Evolutionary conservation across 352 stramenopile species (phyloP), one percentile per base, ranked within the genome.

Genomic region (Phytophthora hybrid): DNA sequence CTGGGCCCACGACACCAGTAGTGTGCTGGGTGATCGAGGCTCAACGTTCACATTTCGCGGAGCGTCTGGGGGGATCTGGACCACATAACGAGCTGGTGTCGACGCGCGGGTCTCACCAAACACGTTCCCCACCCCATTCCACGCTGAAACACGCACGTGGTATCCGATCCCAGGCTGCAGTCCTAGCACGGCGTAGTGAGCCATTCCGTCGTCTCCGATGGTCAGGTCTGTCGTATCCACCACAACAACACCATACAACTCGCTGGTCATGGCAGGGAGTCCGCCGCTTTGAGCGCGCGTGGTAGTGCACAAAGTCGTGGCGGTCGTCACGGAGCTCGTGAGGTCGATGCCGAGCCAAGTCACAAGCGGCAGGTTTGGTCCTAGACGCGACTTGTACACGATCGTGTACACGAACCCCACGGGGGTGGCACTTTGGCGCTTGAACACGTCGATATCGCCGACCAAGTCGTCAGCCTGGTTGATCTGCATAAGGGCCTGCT

Each of bases 81-180:
- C 79, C 10, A 72, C 29, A 31, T 81, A 73, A 9, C 87, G 61
- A n/a, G 93, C 91, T 10, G 94, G 94, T 3, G 87, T 97, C 0
- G 85, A 93, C 59, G 93, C 92, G 54, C 81, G 88, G 1, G 82
- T 85, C 23, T 93, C 79, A 18, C 95, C 91, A 69, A 97, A 98
- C 4, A 91, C 69, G 18, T 90, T 87, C 5, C 93, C 85, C 3
- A 98, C 95, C 29, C 96, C 94, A 68, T 98, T 98, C 85, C 88
- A 98, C 6, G 97, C 91, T n/a, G 93, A 94, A 0, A 99, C 90
- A 5, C 92, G 90, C 3, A 98, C 90, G 55, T 97, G 91, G 58
- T 97, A 98, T 0, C 71, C 63, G 5, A 94, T 79, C 0, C 76
- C 89, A n/a, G 60, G 57, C 8, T 54, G 47, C 19, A 92, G 31